Percentiles rank a stretch among this genome's conserved stretches.
phyloP scores from a whole-genome alignment of 768 basidiomycete genomes.

The Amanita rubescens region DNA sequence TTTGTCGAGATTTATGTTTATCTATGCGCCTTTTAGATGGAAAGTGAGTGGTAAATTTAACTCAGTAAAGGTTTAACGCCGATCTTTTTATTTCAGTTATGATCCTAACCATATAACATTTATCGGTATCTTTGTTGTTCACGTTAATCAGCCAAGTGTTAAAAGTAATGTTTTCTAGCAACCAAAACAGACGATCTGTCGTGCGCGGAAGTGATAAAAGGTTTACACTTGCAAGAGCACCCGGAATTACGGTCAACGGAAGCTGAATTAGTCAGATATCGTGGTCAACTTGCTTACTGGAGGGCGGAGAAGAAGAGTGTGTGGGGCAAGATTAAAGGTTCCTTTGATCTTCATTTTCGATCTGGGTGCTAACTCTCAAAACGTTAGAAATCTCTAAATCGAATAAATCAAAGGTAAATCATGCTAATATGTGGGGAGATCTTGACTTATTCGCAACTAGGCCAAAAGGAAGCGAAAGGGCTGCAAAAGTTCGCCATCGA shows the following conservation, averaged over 20 bases:
- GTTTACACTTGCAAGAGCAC: neutral
- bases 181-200: neutral
- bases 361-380: neutral
- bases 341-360: neutral
- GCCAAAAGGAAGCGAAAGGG: neutral
- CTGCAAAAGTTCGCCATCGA: neutral
- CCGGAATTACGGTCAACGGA: neutral
- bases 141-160: neutral
- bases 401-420: neutral
- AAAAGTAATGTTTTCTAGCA: neutral
- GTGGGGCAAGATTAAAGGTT: neutral
- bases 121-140: neutral
- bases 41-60: neutral
- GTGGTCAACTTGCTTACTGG: neutral
- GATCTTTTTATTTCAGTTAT: neutral
- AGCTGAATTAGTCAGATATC: neutral
- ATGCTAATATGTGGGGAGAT: neutral
- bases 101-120: neutral
- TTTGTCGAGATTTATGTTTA: too few species aligned
- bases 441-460: neutral
- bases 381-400: neutral
- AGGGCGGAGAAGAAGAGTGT: neutral
- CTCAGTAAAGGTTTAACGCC: too few species aligned
- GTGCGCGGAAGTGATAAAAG: neutral
- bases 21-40: too few species aligned